phyloP scores from a whole-genome alignment of 305 asterid genomes.

The Fraxinus velutina region DNA sequence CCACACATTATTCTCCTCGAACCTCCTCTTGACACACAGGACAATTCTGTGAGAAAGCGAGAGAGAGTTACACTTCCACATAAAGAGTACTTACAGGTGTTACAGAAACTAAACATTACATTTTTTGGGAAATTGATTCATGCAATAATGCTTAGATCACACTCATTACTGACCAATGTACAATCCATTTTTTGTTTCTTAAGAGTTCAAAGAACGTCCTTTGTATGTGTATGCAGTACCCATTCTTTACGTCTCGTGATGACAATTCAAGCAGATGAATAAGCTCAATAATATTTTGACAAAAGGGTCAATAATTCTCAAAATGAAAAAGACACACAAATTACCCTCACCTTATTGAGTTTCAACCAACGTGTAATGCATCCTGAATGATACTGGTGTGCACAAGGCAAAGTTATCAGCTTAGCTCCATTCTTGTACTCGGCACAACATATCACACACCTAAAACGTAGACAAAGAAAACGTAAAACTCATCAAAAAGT shows the following conservation, averaged over 20 bases:
- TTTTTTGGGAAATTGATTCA: not conserved
- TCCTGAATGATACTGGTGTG: slow-evolving; percentile 66
- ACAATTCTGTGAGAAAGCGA: slow-evolving; percentile 53
- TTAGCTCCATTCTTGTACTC: slow-evolving; percentile 55
- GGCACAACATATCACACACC: slow-evolving; percentile 74
- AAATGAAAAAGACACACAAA: not conserved
- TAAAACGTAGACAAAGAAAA: slow-evolving; percentile 26
- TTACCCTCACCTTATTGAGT: slow-evolving; percentile 49
- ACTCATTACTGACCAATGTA: not conserved
- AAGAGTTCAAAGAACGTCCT: not conserved
- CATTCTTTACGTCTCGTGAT: not conserved
- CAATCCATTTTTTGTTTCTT: not conserved
- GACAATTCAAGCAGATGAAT: not conserved
- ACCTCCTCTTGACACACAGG: slow-evolving; percentile 85
- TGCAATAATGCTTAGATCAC: not conserved
- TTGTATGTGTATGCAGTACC: not conserved
- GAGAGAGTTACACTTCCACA: not conserved
- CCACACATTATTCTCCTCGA: slow-evolving; percentile 44
- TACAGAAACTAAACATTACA: not conserved
- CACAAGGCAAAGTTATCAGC: slow-evolving; percentile 71
- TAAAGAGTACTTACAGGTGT: not conserved
- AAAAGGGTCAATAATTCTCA: not conserved
- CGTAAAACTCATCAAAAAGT: slow-evolving; percentile 7
- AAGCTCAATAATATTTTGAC: not conserved
- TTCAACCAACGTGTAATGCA: slow-evolving; percentile 73